Evolutionary conservation across 2,329 filamentous ascomycete genomes (phyloP).

Genomic region (Monosporascus sp.): DNA sequence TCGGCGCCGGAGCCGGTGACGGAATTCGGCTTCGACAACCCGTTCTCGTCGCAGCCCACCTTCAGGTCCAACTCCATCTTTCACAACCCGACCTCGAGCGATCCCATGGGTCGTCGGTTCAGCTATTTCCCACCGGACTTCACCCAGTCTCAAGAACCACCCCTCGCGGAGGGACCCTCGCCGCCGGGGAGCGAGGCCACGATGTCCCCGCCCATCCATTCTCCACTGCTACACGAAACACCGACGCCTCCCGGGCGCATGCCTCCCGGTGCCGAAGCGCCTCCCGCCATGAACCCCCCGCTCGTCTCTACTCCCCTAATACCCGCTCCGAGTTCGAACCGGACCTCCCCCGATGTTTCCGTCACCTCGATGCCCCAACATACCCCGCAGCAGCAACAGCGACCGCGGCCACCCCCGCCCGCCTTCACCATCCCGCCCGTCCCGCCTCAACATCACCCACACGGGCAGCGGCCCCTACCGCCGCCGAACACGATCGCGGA

Average conservation of each 20-base stretch:
- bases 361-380: conserved; percentile 13
- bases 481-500: conserved; percentile 34
- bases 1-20: conserved; percentile 50
- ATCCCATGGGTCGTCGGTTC: conserved; percentile 51
- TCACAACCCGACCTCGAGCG: conserved; percentile 50
- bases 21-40: conserved; percentile 38
- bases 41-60: conserved; percentile 42
- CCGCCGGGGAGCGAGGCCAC: conserved; percentile 24
- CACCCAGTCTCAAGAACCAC: conserved; percentile 29
- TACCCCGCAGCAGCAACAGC: conserved; percentile 11
- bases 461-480: conserved; percentile 39
- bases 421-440: conserved; percentile 37
- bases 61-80: conserved; percentile 66
- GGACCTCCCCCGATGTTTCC: conserved; percentile 16
- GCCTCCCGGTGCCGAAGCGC: conserved; percentile 14
- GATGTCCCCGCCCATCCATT: conserved; percentile 23
- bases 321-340: conserved; percentile 15
- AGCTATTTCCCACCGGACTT: conserved; percentile 60
- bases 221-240: conserved; percentile 17
- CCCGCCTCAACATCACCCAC: conserved; percentile 29
- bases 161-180: conserved; percentile 22
- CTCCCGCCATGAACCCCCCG: conserved; percentile 21
- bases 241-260: conserved; percentile 25
- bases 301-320: conserved; percentile 19
- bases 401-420: conserved; percentile 19